Base-by-base conservation (phyloP, 148 eudicot species). In the Heliamphora exappendiculata region DNA sequence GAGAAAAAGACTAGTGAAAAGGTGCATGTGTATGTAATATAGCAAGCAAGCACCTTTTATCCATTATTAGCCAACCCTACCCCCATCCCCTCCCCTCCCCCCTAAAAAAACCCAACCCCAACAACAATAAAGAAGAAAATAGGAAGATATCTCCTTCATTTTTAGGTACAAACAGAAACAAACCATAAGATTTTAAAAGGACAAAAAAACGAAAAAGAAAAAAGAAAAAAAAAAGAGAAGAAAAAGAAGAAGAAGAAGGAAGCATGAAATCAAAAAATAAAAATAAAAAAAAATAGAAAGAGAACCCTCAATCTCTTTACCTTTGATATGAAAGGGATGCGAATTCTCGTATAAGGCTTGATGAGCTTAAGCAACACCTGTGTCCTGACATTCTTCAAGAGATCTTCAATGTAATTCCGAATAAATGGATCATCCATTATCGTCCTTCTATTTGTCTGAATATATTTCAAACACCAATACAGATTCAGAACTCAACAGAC, bases 291-390 rank as follows among this genome's bases (percentile, higher is more conserved):
- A 4, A n/a, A 55, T 7, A 39, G 12, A 0, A 24, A 58, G 72
- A 37, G 2, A 29, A n/a, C n/a, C 9, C 19, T 10, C 45, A 16
- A 24, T 17, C 14, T 47, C 57, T 14, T 51, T 83, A 92, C 98
- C 97, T 89, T 89, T 58, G 98, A 95, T 82, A 95, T 95, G 62
- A 95, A 95, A 31, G 98, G 98, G 74, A 95, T 87, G 55, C 97
- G 91, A 77, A 95, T 95, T 86, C 97, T 90, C 39, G 98, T 95
- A 82, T 95, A 95, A 59, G 98, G 98, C 78, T 95, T 95, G 71
- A 95, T 92, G 74, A 95, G 93, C 87, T 95, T 95, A 36, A 95
- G 98, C 88, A 95, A 86, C 76, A 95, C 98, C 83, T 95, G 98
- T 33, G 98, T 95, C 81, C 98, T 87, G 73, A 95, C 88, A 78